Evolutionary conservation across 768 basidiomycete genomes (phyloP).

Genomic region (Tulasnella sp.): DNA sequence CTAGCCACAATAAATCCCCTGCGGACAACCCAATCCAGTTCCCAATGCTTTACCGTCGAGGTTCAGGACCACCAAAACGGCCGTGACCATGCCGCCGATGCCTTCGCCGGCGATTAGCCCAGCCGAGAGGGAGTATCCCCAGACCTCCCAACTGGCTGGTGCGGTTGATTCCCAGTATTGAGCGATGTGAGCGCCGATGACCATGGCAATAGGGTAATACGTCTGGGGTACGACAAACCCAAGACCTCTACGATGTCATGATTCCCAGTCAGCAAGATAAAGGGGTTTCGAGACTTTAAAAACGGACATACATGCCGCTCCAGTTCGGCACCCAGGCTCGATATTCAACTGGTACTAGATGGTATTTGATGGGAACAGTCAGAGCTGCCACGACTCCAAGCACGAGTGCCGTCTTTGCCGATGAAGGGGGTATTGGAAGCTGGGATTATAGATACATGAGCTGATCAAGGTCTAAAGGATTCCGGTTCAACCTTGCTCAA

Average conservation of each 20-base stretch:
- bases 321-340: conserved; percentile 25
- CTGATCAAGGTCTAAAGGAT: background rate
- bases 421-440: conserved; percentile 22
- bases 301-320: conserved; percentile 10
- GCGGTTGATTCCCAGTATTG: conserved; percentile 19
- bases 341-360: conserved; percentile 19
- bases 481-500: background rate
- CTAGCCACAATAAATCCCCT: conserved; percentile 10
- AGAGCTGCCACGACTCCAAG: conserved; percentile 15
- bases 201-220: conserved; percentile 23
- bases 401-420: conserved; percentile 21
- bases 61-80: conserved; percentile 8
- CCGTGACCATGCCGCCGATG: conserved; percentile 23
- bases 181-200: conserved; percentile 21
- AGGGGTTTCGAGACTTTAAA: background rate
- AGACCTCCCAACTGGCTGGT: conserved; percentile 22
- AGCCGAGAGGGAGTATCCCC: conserved; percentile 24
- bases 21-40: conserved; percentile 3
- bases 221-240: conserved; percentile 24
- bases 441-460: background rate
- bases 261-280: background rate
- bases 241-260: conserved; percentile 18
- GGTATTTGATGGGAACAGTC: conserved; percentile 15
- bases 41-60: conserved; percentile 8
- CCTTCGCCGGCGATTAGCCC: conserved; percentile 25